Percentiles rank a stretch among this genome's conserved stretches.
phyloP scores from a whole-genome alignment of 495 filamentous ascomycete species.

The Hypoxylon cercidicola region DNA sequence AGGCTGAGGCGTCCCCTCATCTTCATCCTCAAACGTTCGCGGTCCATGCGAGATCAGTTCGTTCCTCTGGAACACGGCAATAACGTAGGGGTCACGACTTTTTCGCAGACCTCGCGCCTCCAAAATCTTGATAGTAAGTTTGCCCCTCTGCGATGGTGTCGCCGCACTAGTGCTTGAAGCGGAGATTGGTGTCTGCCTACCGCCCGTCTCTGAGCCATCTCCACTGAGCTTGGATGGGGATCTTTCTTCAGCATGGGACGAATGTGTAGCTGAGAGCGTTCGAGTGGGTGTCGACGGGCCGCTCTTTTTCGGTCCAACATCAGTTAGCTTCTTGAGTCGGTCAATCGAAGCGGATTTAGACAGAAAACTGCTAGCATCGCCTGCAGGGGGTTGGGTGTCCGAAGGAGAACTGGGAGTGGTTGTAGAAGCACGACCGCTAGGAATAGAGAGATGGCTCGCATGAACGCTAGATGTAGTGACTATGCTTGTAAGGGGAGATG shows the following conservation, averaged over 20 bases:
- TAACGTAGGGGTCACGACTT: constrained; percentile 90
- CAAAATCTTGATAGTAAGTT: constrained; percentile 85
- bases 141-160: constrained; percentile 84
- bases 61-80: constrained; percentile 95
- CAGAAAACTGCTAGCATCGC: constrained; percentile 61
- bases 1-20: constrained; percentile 47
- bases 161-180: constrained; percentile 55
- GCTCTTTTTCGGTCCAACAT: constrained; percentile 82
- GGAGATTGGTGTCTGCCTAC: constrained; percentile 54
- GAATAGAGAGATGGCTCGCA: constrained; percentile 80
- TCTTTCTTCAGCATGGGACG: constrained; percentile 53
- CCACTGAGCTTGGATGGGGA: constrained; percentile 51
- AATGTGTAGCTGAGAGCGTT: constrained; percentile 71
- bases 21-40: constrained; percentile 63
- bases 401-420: constrained; percentile 68
- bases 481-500: constrained; percentile 72
- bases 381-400: constrained; percentile 56
- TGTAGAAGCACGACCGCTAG: constrained; percentile 65
- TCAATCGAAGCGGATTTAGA: constrained; percentile 68
- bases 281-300: constrained; percentile 88
- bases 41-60: constrained; percentile 94
- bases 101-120: constrained; percentile 84
- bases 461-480: constrained; percentile 72
- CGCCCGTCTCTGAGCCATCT: constrained; percentile 53
- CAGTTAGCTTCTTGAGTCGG: constrained; percentile 89